Percentiles rank a stretch among this genome's conserved stretches.
Evolutionary conservation across 2,329 filamentous ascomycete genomes (phyloP).

Genomic region (Diaporthe citri): DNA sequence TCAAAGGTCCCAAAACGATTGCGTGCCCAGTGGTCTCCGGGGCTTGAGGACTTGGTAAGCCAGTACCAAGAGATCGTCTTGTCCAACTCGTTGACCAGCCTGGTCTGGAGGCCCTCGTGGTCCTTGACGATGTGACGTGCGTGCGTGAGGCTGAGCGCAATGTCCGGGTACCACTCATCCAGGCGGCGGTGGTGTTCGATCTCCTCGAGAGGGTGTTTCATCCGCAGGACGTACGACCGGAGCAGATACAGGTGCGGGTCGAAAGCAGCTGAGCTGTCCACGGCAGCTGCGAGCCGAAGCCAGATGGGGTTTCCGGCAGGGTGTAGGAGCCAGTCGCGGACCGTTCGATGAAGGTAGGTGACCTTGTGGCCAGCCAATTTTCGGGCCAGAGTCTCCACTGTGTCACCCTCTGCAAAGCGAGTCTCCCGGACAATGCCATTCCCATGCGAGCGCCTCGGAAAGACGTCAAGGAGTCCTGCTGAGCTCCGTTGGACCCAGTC

Average conservation of each 20-base stretch:
- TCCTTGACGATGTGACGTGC: conserved; percentile 47
- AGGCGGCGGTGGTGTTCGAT: conserved; percentile 53
- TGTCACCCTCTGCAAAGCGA: conserved; percentile 4
- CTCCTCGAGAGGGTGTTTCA: conserved; percentile 51
- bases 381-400: background rate
- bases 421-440: conserved; percentile 3
- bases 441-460: background rate
- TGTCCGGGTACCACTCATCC: conserved; percentile 55
- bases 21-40: conserved; percentile 51
- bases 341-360: conserved; percentile 52
- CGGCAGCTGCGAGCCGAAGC: conserved; percentile 33
- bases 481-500: conserved; percentile 32
- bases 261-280: conserved; percentile 40
- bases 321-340: conserved; percentile 51
- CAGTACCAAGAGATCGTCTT: conserved; percentile 49
- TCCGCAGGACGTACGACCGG: conserved; percentile 50
- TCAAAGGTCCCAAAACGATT: conserved; percentile 44
- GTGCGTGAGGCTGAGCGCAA: conserved; percentile 53
- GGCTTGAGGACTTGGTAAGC: conserved; percentile 44
- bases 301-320: conserved; percentile 41
- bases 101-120: conserved; percentile 35
- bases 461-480: conserved; percentile 31
- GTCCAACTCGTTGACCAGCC: conserved; percentile 48
- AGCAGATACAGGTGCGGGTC: conserved; percentile 50
- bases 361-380: conserved; percentile 43